Conservation (phyloP, 768 basidiomycete genomes). For the Scleroderma bovista region DNA sequence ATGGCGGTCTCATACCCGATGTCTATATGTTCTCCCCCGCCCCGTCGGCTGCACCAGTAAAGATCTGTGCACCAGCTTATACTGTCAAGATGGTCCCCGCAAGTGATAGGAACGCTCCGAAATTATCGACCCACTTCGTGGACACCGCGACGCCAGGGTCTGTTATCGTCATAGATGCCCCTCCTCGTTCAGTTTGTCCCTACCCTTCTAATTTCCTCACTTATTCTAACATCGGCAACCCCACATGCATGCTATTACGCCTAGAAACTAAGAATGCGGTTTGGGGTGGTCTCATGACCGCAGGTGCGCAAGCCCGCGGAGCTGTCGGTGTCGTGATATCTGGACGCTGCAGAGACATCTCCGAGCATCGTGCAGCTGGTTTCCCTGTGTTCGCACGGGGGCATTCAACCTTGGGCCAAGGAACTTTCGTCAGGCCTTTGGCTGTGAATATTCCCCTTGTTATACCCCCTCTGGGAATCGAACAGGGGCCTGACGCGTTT, state of each 20-base stretch:
- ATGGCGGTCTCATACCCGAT: conserved; percentile 81
- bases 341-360: conserved; percentile 79
- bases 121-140: conserved; percentile 69
- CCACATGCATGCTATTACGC: neutral
- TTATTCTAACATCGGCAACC: neutral
- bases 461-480: conserved; percentile 32
- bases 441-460: conserved; percentile 62
- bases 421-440: conserved; percentile 76
- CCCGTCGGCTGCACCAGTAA: conserved; percentile 29
- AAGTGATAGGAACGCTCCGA: conserved; percentile 56
- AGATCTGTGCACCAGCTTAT: conserved; percentile 74
- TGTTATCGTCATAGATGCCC: conserved; percentile 71
- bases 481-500: conserved; percentile 37
- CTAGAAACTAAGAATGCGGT: conserved; percentile 73
- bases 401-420: conserved; percentile 82
- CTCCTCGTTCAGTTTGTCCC: conserved; percentile 48
- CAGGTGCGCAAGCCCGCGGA: conserved; percentile 68
- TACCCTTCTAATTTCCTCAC: conserved; percentile 4
- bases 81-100: conserved; percentile 78
- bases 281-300: conserved; percentile 92
- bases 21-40: conserved; percentile 45
- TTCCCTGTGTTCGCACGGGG: conserved; percentile 84
- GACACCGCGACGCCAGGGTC: conserved; percentile 64
- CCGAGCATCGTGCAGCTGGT: conserved; percentile 60
- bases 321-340: conserved; percentile 76